Conservation (phyloP, 1,139 yeast species). For the Pichia sp. region DNA sequence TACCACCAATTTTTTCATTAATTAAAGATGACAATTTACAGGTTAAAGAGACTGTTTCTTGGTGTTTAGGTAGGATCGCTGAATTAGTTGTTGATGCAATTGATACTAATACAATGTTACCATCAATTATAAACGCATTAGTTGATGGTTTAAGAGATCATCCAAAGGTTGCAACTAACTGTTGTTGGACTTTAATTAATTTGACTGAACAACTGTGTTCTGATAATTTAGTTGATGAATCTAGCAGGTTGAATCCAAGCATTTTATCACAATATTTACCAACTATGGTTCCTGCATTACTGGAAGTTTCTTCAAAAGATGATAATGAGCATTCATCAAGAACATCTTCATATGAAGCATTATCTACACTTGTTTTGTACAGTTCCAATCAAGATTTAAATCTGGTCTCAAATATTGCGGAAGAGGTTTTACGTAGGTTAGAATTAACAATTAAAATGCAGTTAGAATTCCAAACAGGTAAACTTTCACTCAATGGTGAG, state of each 20-base stretch:
- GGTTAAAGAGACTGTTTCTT: slow-evolving; percentile 94
- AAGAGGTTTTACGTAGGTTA: slow-evolving; percentile 65
- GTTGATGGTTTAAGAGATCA: slow-evolving; percentile 77
- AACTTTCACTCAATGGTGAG: slow-evolving; percentile 40
- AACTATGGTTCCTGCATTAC: slow-evolving; percentile 60
- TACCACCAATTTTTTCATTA: slow-evolving; percentile 66
- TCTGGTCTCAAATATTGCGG: slow-evolving; percentile 64
- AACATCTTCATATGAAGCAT: slow-evolving; percentile 92
- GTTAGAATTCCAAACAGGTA: slow-evolving; percentile 31
- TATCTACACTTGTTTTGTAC: slow-evolving; percentile 72
- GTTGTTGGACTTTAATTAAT: slow-evolving; percentile 96
- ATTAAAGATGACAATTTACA: slow-evolving; percentile 72
- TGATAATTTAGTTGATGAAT: slow-evolving; percentile 34
- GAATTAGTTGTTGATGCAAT: slow-evolving; percentile 79
- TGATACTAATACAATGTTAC: slow-evolving; percentile 56
- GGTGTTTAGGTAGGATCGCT: slow-evolving; percentile 97
- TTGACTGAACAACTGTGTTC: slow-evolving; percentile 74
- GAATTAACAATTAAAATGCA: slow-evolving; percentile 58
- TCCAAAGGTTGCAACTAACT: slow-evolving; percentile 87
- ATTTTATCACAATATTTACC: slow-evolving; percentile 70
- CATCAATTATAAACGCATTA: slow-evolving; percentile 65
- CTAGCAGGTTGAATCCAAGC: slow-evolving; percentile 28
- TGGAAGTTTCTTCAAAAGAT: slow-evolving; percentile 58
- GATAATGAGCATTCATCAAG: slow-evolving; percentile 88
- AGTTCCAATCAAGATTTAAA: slow-evolving; percentile 68